phyloP scores from a whole-genome alignment of 2,329 filamentous ascomycete species.

The Neofusicoccum parvum region DNA sequence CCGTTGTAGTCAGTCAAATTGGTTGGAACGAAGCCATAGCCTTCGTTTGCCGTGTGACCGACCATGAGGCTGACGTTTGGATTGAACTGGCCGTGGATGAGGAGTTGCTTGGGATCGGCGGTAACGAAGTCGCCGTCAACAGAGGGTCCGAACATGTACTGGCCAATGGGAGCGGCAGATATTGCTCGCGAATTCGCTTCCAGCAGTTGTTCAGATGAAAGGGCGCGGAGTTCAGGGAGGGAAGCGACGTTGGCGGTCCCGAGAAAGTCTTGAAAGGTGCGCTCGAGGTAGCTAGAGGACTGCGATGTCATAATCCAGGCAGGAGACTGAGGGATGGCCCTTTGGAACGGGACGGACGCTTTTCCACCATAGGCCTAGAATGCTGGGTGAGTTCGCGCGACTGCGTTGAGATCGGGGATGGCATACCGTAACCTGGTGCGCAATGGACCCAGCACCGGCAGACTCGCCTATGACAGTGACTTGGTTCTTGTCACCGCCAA shows the following conservation, averaged over 20 bases:
- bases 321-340: conserved; percentile 42
- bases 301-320: conserved; percentile 38
- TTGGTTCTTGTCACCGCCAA: conserved; percentile 41
- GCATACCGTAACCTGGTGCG: conserved; percentile 35
- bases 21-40: conserved; percentile 35
- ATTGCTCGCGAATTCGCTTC: background rate
- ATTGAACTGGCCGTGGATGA: conserved; percentile 29
- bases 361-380: conserved; percentile 37
- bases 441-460: conserved; percentile 42
- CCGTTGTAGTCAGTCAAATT: conserved; percentile 27
- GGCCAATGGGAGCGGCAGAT: background rate
- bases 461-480: conserved; percentile 43
- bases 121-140: background rate
- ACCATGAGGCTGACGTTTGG: conserved; percentile 38
- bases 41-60: conserved; percentile 50
- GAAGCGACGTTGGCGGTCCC: background rate
- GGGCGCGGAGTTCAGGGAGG: background rate
- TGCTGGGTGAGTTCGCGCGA: no score
- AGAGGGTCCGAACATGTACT: background rate
- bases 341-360: conserved; percentile 43
- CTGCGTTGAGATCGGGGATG: no score
- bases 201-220: background rate
- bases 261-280: background rate
- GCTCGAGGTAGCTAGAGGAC: background rate
- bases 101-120: background rate